Evolutionary conservation across 768 basidiomycete genomes (phyloP).

Genomic region (Guyanaporus albipodus): DNA sequence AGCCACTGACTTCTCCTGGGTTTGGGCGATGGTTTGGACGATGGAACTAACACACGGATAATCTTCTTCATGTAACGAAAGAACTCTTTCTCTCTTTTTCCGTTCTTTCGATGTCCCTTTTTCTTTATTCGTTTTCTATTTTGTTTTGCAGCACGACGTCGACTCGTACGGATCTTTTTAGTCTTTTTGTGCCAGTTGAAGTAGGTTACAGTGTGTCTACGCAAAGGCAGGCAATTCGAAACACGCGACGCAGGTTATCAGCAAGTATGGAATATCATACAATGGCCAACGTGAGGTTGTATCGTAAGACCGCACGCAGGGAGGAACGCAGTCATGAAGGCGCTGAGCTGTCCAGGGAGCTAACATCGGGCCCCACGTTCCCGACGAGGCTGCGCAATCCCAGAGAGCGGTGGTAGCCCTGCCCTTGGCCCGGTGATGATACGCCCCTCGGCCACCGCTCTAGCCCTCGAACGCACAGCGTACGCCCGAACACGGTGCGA

Average conservation of each 20-base stretch:
- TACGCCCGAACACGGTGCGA: too few relatives aligned
- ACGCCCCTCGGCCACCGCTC: background rate
- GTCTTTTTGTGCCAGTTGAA: conserved; percentile 9
- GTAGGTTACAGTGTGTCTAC: conserved; percentile 5
- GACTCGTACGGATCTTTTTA: conserved; percentile 21
- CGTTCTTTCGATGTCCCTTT: background rate
- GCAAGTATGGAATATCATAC: too few relatives aligned
- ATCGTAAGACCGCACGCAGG: too few relatives aligned
- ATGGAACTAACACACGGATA: conserved; percentile 28
- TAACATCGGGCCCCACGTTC: background rate
- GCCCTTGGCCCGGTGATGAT: too few relatives aligned
- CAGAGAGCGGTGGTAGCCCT: background rate
- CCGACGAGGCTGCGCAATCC: background rate
- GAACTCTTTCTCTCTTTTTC: conserved; percentile 8
- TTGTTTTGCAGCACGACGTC: conserved; percentile 24
- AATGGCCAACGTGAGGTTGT: too few relatives aligned
- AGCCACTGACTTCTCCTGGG: conserved; percentile 1
- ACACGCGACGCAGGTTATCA: background rate
- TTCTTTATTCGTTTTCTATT: conserved; percentile 30
- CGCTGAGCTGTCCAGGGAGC: background rate
- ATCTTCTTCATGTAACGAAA: conserved; percentile 23
- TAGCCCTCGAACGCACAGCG: background rate
- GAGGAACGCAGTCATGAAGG: too few relatives aligned
- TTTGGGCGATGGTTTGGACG: conserved; percentile 12
- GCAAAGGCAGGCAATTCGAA: conserved; percentile 9